A percentile compares a stretch with the other conserved stretches of the same genome.
Evolutionary conservation across 306 rosid species (phyloP).

Genomic region (Sesbania bispinosa): DNA sequence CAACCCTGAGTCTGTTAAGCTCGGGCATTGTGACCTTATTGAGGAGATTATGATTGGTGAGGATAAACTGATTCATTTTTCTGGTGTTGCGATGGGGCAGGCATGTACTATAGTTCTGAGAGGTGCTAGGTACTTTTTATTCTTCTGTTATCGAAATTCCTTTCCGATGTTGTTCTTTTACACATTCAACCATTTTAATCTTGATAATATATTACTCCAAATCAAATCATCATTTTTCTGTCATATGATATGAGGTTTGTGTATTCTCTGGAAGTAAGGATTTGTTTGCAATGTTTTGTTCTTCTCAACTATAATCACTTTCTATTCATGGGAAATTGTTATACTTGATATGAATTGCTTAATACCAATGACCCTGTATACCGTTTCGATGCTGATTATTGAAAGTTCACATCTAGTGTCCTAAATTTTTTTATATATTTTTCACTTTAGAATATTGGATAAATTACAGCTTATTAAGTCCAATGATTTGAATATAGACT

Average conservation of each 20-base stretch:
- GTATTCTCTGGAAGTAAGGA: neutral
- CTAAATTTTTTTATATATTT: neutral
- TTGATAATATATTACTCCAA: neutral
- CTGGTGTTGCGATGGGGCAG: slow-evolving; percentile 97
- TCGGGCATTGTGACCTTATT: slow-evolving; percentile 84
- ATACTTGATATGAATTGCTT: neutral
- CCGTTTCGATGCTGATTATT: neutral
- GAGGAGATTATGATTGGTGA: slow-evolving; percentile 98
- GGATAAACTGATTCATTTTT: slow-evolving; percentile 89
- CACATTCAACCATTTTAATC: neutral
- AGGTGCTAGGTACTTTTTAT: slow-evolving; percentile 79
- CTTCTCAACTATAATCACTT: neutral
- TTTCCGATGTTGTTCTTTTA: neutral
- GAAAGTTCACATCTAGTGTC: neutral
- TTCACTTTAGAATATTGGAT: neutral
- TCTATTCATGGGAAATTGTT: neutral
- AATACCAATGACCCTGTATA: neutral
- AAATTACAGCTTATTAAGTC: neutral
- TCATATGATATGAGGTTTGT: neutral
- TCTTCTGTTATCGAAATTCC: neutral
- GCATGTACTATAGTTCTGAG: slow-evolving; percentile 95
- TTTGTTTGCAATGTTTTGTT: neutral
- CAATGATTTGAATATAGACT: neutral
- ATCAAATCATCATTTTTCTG: neutral
- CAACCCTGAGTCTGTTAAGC: slow-evolving; percentile 94